phyloP scores from a whole-genome alignment of 495 filamentous ascomycete genomes.

The Geoglossum glabrum region DNA sequence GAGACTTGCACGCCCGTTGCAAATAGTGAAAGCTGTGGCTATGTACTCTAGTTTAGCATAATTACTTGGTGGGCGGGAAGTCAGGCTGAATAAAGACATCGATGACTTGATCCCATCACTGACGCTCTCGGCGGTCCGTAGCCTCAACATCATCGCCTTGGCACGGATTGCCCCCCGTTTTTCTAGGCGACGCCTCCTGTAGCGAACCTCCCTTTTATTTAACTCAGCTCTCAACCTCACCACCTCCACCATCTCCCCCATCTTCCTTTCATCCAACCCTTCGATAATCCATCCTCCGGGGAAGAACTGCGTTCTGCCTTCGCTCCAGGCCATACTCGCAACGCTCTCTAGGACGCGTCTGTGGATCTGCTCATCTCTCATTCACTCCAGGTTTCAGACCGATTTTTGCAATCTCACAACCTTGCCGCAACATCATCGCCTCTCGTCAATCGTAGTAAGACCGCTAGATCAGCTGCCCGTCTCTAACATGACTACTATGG shows the following conservation, averaged over 20 bases:
- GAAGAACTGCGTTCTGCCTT: background rate
- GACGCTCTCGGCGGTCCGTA: no score
- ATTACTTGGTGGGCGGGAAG: background rate
- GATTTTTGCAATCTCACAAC: background rate
- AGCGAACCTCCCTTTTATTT: background rate
- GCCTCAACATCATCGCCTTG: background rate
- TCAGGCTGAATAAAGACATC: no score
- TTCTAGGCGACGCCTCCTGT: background rate
- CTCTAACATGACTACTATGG: conserved; percentile 27
- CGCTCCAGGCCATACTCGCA: background rate
- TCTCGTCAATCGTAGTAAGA: background rate
- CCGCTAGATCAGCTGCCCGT: background rate
- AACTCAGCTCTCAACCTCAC: background rate
- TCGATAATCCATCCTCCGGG: background rate
- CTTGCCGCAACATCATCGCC: background rate
- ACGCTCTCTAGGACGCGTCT: background rate
- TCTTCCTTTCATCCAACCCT: background rate
- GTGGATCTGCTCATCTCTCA: background rate
- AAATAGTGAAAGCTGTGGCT: background rate
- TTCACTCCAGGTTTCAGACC: background rate
- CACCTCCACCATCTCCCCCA: background rate
- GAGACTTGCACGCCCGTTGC: background rate
- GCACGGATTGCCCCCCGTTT: background rate
- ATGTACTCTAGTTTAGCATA: background rate
- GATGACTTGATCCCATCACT: no score